These are phyloP conservation scores for Candida sp. DNA, from an alignment of 1,139 yeast genomes.

Conservation along the genomic window DNA sequence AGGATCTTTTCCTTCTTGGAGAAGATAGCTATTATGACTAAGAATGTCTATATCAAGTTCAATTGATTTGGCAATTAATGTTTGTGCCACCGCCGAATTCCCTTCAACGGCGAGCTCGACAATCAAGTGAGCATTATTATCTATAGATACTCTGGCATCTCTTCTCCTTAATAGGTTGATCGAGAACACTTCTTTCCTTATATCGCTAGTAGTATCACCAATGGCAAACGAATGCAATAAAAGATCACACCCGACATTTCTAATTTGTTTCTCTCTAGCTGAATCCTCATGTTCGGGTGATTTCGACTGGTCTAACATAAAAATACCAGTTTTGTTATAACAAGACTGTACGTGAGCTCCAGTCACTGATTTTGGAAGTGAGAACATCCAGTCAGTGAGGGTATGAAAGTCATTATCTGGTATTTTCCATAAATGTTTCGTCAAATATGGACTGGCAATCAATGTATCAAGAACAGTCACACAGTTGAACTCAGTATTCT, in stretches of 20 bases:
- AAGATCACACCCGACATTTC: conserved; percentile 11
- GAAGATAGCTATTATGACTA: conserved; percentile 47
- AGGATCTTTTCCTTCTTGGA: conserved; percentile 36
- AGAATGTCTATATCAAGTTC: conserved; percentile 55
- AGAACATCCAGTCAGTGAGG: conserved; percentile 39
- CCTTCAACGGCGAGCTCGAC: conserved; percentile 16
- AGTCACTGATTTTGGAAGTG: conserved; percentile 30
- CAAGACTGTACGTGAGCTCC: conserved; percentile 40
- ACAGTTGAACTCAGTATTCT: conserved; percentile 45
- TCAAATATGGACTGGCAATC: conserved; percentile 29
- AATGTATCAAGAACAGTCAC: conserved; percentile 55
- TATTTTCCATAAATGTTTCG: conserved; percentile 4
- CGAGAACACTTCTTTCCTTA: conserved; percentile 15
- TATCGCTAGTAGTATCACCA: conserved; percentile 10
- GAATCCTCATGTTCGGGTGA: neutral
- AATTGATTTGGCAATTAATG: conserved; percentile 45
- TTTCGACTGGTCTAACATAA: conserved; percentile 20
- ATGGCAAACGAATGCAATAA: conserved; percentile 10
- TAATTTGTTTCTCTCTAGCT: conserved; percentile 5
- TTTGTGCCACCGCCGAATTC: conserved; percentile 23
- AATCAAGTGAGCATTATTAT: conserved; percentile 21
- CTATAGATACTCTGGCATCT: conserved; percentile 35
- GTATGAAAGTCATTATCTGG: conserved; percentile 19
- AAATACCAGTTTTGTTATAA: conserved; percentile 35
- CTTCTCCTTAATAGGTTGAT: conserved; percentile 23